phyloP scores from a whole-genome alignment of 768 basidiomycete species.

The Hemileccinum impolitum region DNA sequence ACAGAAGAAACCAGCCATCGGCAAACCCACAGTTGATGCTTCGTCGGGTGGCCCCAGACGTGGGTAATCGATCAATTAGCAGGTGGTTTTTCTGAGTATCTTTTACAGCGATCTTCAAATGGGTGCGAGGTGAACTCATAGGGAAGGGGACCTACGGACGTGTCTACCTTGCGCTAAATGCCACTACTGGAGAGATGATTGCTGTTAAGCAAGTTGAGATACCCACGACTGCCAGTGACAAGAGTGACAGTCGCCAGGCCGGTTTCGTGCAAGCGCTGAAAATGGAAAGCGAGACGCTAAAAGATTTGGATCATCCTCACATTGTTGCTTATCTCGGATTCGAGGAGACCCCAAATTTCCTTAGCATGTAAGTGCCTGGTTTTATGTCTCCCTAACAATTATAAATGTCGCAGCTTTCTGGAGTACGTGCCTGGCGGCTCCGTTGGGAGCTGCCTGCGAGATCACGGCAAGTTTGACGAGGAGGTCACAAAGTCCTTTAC shows the following conservation, averaged over 20 bases:
- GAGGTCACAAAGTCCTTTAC: slow-evolving; percentile 92
- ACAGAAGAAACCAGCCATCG: slow-evolving; percentile 48
- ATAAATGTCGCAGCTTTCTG: slow-evolving; percentile 65
- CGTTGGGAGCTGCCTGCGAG: slow-evolving; percentile 83
- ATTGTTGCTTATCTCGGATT: slow-evolving; percentile 97
- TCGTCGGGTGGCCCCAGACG: slow-evolving; percentile 63
- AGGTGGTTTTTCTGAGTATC: slow-evolving; percentile 13
- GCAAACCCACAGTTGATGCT: slow-evolving; percentile 50
- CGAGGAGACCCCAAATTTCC: slow-evolving; percentile 81
- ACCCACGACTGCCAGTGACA: slow-evolving; percentile 87
- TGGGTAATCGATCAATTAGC: slow-evolving; percentile 39
- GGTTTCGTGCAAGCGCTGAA: slow-evolving; percentile 89
- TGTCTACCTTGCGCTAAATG: slow-evolving; percentile 94
- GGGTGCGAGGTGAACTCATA: slow-evolving; percentile 97
- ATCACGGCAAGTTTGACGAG: slow-evolving; percentile 91
- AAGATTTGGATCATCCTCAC: slow-evolving; percentile 94
- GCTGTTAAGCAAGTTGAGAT: slow-evolving; percentile 99
- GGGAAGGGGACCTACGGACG: slow-evolving; percentile 96
- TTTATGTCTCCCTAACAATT: not conserved
- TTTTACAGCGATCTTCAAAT: slow-evolving; percentile 82
- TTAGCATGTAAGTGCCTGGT: slow-evolving; percentile 77
- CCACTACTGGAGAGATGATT: slow-evolving; percentile 97
- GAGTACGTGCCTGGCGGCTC: slow-evolving; percentile 99
- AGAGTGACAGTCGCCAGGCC: slow-evolving; percentile 79
- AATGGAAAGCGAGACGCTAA: slow-evolving; percentile 92